A percentile compares a stretch with the other conserved stretches of the same genome.
Conservation (phyloP, 1,284 basidiomycete species). For the Sporisorium reilianum region DNA sequence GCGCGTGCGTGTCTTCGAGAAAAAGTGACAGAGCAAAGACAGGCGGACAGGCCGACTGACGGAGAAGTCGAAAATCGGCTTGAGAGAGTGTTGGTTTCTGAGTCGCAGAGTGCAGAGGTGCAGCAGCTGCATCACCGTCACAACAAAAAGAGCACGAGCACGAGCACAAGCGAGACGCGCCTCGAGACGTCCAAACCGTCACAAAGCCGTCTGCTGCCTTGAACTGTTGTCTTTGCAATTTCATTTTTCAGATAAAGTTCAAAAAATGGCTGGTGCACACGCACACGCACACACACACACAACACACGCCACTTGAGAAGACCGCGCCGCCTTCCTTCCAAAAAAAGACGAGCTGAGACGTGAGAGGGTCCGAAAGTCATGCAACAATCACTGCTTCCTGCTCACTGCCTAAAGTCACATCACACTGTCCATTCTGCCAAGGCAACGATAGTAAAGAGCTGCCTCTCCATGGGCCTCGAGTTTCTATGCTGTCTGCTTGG, state of each 20-base stretch:
- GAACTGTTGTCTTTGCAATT: neutral
- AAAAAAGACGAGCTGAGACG: neutral
- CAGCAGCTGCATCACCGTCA: neutral
- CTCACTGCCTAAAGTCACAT: slow-evolving; percentile 1
- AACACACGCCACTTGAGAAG: neutral
- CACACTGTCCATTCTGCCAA: neutral
- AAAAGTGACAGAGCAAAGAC: neutral
- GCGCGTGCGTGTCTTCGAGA: neutral
- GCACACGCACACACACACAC: neutral
- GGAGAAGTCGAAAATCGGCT: neutral
- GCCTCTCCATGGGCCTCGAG: neutral
- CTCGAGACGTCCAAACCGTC: neutral
- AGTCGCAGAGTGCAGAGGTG: slow-evolving; percentile 2
- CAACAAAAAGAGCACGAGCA: slow-evolving; percentile 9
- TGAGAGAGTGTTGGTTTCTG: slow-evolving; percentile 4
- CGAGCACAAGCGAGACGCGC: neutral
- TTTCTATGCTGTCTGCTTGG: neutral
- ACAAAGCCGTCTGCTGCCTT: slow-evolving; percentile 4
- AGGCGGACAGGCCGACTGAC: neutral
- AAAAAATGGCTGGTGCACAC: neutral
- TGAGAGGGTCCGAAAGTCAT: slow-evolving; percentile 3
- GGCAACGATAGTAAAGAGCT: neutral
- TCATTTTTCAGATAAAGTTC: neutral
- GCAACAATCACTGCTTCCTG: neutral
- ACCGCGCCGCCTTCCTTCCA: neutral